Evolutionary conservation across 78 protist species (phyloP).

Genomic region (Carpediemonas membranifera): DNA sequence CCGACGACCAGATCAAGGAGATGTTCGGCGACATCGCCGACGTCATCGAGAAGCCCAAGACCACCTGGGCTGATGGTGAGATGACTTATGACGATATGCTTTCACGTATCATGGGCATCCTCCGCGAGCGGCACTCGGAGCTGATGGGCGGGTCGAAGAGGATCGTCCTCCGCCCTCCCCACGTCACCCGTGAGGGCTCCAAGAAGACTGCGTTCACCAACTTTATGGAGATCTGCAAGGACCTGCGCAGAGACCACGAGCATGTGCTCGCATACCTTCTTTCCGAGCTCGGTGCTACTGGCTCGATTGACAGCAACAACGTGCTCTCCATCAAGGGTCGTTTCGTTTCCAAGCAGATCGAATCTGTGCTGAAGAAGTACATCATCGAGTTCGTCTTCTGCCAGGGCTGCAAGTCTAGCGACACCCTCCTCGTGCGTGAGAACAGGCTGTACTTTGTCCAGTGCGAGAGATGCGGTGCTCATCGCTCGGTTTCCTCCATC

Average conservation of each 20-base stretch:
- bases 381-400: conserved; percentile 82
- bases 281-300: conserved; percentile 80
- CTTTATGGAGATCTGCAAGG: conserved; percentile 72
- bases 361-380: conserved; percentile 65
- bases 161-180: conserved; percentile 59
- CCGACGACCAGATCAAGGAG: too few relatives aligned
- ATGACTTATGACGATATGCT: conserved; percentile 26
- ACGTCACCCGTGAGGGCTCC: conserved; percentile 58
- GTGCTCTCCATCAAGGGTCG: conserved; percentile 76
- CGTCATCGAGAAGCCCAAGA: too few relatives aligned
- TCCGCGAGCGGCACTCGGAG: conserved; percentile 31
- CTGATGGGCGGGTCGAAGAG: conserved; percentile 16
- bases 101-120: conserved; percentile 2
- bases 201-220: conserved; percentile 64
- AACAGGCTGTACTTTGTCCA: conserved; percentile 66
- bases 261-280: conserved; percentile 66
- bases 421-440: conserved; percentile 62
- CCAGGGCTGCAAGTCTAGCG: conserved; percentile 61
- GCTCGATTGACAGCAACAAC: conserved; percentile 69
- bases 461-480: conserved; percentile 65
- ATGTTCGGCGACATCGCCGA: too few relatives aligned
- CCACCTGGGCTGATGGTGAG: too few relatives aligned
- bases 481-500: conserved; percentile 62
- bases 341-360: conserved; percentile 73
- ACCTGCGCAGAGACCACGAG: conserved; percentile 60